Conservation (phyloP, 306 rosid genomes). For the Begonia peltatifolia region DNA sequence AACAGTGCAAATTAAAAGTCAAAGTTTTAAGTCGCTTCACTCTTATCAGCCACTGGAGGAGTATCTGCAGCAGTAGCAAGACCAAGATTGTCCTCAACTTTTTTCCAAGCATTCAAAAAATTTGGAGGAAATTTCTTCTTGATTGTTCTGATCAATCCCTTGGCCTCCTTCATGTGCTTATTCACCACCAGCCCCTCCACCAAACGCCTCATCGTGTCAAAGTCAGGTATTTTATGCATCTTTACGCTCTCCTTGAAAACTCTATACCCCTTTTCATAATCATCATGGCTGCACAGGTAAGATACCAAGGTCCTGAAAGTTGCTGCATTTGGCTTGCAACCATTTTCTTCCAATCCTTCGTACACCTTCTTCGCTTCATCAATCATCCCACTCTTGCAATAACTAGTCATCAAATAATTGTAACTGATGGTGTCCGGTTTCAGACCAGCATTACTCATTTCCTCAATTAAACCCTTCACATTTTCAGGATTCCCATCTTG, state of each 20-base stretch:
- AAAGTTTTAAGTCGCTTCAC: slow-evolving; percentile 10
- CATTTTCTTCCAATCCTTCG: slow-evolving; percentile 24
- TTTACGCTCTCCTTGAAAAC: slow-evolving; percentile 50
- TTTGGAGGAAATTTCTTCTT: slow-evolving; percentile 50
- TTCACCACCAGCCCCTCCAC: slow-evolving; percentile 43
- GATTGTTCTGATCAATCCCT: slow-evolving; percentile 32
- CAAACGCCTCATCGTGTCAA: slow-evolving; percentile 33
- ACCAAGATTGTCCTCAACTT: slow-evolving; percentile 37
- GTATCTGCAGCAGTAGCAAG: slow-evolving; percentile 21
- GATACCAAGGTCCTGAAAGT: slow-evolving; percentile 37
- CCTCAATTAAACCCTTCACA: slow-evolving; percentile 33
- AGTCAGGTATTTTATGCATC: slow-evolving; percentile 43
- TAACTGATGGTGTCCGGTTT: slow-evolving; percentile 41
- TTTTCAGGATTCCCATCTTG: slow-evolving; percentile 33
- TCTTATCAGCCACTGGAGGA: slow-evolving; percentile 4
- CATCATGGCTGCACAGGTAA: slow-evolving; percentile 31
- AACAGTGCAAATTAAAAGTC: neutral
- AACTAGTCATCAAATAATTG: slow-evolving; percentile 46
- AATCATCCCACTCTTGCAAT: slow-evolving; percentile 34
- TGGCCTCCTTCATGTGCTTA: slow-evolving; percentile 35
- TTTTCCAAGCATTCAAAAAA: slow-evolving; percentile 39
- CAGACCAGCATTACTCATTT: slow-evolving; percentile 37
- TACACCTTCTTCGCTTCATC: slow-evolving; percentile 43
- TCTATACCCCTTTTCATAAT: slow-evolving; percentile 29
- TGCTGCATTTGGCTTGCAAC: slow-evolving; percentile 41